A percentile compares a stretch with the other conserved stretches of the same genome.
These are phyloP conservation scores for Populus hybrid DNA, from an alignment of 441 rosid species.

Conservation along the genomic window DNA sequence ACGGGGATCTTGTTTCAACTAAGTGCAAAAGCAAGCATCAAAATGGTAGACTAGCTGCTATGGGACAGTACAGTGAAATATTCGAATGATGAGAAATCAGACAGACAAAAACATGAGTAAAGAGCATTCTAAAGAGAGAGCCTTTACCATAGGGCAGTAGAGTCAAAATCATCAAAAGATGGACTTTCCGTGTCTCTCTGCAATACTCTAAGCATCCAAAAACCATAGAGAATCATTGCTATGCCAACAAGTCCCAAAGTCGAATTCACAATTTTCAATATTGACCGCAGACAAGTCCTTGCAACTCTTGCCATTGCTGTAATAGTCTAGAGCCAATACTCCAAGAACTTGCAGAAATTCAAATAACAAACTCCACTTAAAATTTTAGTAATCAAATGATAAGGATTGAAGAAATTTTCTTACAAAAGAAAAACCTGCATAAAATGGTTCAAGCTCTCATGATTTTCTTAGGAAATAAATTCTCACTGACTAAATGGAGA, in stretches of 20 bases:
- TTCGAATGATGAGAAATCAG: not conserved
- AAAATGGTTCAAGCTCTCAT: too few relatives aligned
- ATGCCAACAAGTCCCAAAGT: conserved; percentile 67
- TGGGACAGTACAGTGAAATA: not conserved
- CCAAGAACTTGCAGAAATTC: not conserved
- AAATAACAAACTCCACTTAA: not conserved
- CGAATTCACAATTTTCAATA: conserved; percentile 68
- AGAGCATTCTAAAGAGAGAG: not conserved
- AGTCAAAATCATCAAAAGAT: conserved; percentile 33
- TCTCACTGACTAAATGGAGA: too few relatives aligned
- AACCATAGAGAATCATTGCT: conserved; percentile 54
- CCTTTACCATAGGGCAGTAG: conserved; percentile 50
- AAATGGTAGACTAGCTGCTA: not conserved
- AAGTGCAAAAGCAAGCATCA: not conserved
- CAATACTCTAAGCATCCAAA: conserved; percentile 71
- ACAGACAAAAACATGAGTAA: too few relatives aligned
- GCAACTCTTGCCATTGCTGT: conserved; percentile 28
- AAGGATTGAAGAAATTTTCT: too few relatives aligned
- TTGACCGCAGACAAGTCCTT: conserved; percentile 56
- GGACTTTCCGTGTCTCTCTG: conserved; percentile 46
- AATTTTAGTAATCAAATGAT: too few relatives aligned
- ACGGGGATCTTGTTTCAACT: not conserved
- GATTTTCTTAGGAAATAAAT: too few relatives aligned
- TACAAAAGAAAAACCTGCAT: too few relatives aligned
- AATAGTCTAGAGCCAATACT: conserved; percentile 24